Percentiles rank a stretch among this genome's conserved stretches.
These are phyloP conservation scores for Fusarium subglutinans DNA, from an alignment of 2,329 filamentous ascomycete genomes.

Conservation along the genomic window DNA sequence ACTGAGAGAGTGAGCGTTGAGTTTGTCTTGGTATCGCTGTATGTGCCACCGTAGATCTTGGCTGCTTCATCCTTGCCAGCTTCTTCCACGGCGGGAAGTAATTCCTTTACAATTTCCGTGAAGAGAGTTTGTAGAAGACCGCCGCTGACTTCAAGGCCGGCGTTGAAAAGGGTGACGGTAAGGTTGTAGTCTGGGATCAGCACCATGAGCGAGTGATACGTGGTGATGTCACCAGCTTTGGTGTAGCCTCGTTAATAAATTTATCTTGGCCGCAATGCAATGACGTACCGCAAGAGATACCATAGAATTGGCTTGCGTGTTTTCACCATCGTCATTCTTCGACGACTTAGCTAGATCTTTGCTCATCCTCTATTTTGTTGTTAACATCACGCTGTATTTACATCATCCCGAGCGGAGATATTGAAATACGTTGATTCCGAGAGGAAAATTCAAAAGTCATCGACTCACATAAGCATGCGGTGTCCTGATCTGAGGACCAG, in stretches of 20 bases:
- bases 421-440: too few species aligned
- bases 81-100: constrained; percentile 3
- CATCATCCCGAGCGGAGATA: too few species aligned
- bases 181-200: constrained; percentile 16
- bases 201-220: background rate
- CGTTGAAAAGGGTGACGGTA: background rate
- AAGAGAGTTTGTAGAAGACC: background rate
- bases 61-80: constrained; percentile 8
- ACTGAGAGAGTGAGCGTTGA: background rate
- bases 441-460: too few species aligned
- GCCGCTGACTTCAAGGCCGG: background rate
- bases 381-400: too few species aligned
- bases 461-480: too few species aligned
- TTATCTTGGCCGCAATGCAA: too few species aligned
- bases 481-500: too few species aligned
- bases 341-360: background rate
- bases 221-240: constrained; percentile 5
- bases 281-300: background rate
- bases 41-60: constrained; percentile 4
- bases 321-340: background rate
- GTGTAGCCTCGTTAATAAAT: background rate
- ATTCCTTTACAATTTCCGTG: background rate
- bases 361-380: background rate
- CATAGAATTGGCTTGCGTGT: background rate
- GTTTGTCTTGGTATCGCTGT: background rate